A percentile compares a stretch with the other conserved stretches of the same genome.
phyloP scores from a whole-genome alignment of 148 eudicot genomes.

The Fagopyrum homotropicum region DNA sequence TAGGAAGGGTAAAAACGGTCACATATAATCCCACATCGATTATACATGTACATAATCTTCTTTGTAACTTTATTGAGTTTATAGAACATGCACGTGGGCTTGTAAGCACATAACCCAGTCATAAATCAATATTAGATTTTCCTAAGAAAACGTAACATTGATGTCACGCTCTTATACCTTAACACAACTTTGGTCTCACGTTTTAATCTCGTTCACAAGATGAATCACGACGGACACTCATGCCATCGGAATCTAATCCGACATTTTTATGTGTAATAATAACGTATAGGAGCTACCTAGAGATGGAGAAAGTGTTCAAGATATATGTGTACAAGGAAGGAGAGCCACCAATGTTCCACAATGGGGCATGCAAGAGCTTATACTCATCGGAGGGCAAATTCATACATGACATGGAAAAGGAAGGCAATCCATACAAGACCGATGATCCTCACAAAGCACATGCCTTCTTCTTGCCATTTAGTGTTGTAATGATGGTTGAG shows the following conservation, averaged over 20 bases:
- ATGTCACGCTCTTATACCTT: too few species aligned
- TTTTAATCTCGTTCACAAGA: neutral
- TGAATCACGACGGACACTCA: too few species aligned
- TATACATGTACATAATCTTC: too few species aligned
- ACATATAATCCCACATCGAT: too few species aligned
- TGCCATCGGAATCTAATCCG: too few species aligned
- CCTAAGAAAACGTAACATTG: too few species aligned
- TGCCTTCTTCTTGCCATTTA: conserved; percentile 35
- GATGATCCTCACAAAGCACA: conserved; percentile 25
- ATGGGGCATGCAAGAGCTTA: conserved; percentile 38
- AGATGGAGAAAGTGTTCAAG: conserved; percentile 57
- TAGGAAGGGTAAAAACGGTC: neutral
- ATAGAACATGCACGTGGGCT: too few species aligned
- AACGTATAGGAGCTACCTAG: conserved; percentile 46
- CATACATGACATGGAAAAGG: conserved; percentile 49
- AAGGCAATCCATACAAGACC: conserved; percentile 20
- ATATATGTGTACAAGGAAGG: conserved; percentile 60
- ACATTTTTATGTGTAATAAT: neutral
- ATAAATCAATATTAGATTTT: too few species aligned
- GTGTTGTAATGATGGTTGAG: conserved; percentile 36
- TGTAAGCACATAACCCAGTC: too few species aligned
- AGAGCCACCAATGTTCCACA: conserved; percentile 49
- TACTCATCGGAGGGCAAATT: conserved; percentile 51
- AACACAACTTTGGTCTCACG: neutral
- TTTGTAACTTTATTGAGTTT: too few species aligned